A percentile compares a stretch with the other conserved stretches of the same genome.
Evolutionary conservation across 148 eudicot genomes (phyloP).

Genomic region (Camellia japonica): DNA sequence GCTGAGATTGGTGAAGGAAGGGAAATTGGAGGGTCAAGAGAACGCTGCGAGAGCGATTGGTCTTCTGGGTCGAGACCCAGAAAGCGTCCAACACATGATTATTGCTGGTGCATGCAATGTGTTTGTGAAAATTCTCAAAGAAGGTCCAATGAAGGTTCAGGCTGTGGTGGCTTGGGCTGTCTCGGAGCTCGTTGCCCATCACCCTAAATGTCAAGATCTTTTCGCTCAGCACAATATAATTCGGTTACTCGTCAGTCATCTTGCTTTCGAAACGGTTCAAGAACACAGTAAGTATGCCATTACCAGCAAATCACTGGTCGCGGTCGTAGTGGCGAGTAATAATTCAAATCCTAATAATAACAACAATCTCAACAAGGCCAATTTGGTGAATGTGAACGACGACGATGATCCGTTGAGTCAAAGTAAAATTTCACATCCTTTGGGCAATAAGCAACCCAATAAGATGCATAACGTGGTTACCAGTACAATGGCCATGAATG

Average conservation of each 20-base stretch:
- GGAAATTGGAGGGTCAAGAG: slow-evolving; percentile 84
- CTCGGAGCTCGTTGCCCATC: slow-evolving; percentile 59
- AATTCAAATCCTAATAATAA: not conserved
- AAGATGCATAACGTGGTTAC: slow-evolving; percentile 54
- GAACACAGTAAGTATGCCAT: slow-evolving; percentile 79
- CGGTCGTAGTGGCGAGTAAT: slow-evolving; percentile 50
- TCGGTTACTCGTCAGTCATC: slow-evolving; percentile 68
- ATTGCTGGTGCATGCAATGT: slow-evolving; percentile 71
- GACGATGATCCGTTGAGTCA: slow-evolving; percentile 39
- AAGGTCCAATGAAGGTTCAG: slow-evolving; percentile 90
- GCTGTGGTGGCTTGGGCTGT: slow-evolving; percentile 95
- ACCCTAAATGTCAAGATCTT: slow-evolving; percentile 69
- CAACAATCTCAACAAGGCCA: not conserved
- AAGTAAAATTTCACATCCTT: slow-evolving; percentile 43
- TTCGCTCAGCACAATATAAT: slow-evolving; percentile 77
- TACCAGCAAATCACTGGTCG: slow-evolving; percentile 42
- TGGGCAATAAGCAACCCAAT: slow-evolving; percentile 34
- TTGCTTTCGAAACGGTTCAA: slow-evolving; percentile 80
- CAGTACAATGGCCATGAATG: slow-evolving; percentile 36
- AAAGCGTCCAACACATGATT: slow-evolving; percentile 82
- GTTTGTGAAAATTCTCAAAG: slow-evolving; percentile 74
- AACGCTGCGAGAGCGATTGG: slow-evolving; percentile 83
- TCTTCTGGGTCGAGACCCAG: slow-evolving; percentile 62
- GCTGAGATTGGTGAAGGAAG: slow-evolving; percentile 67
- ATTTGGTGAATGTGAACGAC: slow-evolving; percentile 9